Base-by-base conservation (phyloP, 305 asterid species). In the Fraxinus baroniana region DNA sequence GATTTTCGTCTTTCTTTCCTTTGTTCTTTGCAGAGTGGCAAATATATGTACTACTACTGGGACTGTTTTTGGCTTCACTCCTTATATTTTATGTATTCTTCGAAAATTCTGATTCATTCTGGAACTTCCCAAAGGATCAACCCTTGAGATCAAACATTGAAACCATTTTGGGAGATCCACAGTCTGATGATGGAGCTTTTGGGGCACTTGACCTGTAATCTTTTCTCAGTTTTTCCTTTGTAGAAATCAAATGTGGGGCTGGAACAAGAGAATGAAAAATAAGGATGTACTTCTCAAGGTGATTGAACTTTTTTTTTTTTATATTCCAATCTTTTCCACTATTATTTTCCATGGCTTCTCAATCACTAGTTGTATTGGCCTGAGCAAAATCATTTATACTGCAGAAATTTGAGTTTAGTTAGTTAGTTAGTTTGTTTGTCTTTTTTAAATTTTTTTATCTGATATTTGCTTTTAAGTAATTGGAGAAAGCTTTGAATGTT, bases 51-150 rank as follows among this genome's bases (percentile, higher is more conserved):
- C 83, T 95, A n/a, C 94, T 95, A 7, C 71, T 94, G 81, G 99
- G 97, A 76, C 84, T 95, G 83, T 93, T 95, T 86, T 78, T 93
- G 91, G 99, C 98, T 37, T 95, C 99, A 15, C 39, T 87, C 2
- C 84, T 90, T 41, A 88, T 90, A 41, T 95, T 95, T 70, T 94
- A 95, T 90, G 20, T 94, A 20, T 90, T 95, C 88, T 95, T 93
- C n/a, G 89, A 94, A 91, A 90, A 90, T 77, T 94, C 98, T 0
- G 98, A 95, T 83, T 86, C 95, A 13, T 95, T 95, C 89, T 94
- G 99, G 99, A 93, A 93, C 90, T 93, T 95, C 72, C 99, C 98
- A 0, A 82, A 77, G 49, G 52, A 88, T 10, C 91, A 88, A 87
- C 83, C 93, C 49, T 17, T 89, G 57, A 90, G 89, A 80, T 70